Evolutionary conservation across 2,329 filamentous ascomycete genomes (phyloP), one percentile per base, ranked within the genome.

Genomic region (Colletotrichum acutatum): DNA sequence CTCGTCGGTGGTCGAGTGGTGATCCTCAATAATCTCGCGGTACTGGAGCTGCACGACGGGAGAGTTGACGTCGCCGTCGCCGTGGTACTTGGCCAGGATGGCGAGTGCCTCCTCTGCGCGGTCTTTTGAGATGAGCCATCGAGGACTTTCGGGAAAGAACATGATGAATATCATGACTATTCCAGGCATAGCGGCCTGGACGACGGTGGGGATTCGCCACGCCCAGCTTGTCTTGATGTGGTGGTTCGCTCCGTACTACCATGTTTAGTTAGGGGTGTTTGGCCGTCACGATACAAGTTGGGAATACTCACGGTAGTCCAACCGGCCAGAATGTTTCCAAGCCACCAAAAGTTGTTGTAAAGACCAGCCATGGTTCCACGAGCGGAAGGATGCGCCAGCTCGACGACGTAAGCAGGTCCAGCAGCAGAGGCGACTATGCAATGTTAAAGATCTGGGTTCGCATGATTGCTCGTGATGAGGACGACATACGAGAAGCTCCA

Each of bases 101-200:
- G 84, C 83, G 16, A 88, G 82, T 0, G 89, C 90, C 74, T 91
- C 85, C 26, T 90, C 88, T 14, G 85, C 82, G 30, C 88, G 85
- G 74, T 90, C 87, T 74, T 91, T 85, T 80, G 34, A 84, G 78
- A 95, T 93, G 42, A 96, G 88, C 93, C 94, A 95, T 68, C 92
- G 87, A 8, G 89, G 89, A 3, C 86, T 90, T 81, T 96, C 94
- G 0, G 93, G 93, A 84, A 96, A 95, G 28, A 87, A 75, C 26
- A 87, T 77, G 74, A 96, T 95, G 66, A 94, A 86, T 0, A 89
- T 54, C 54, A 87, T 82, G 53, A 90, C 86, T 9, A 91, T 75
- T 1, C 79, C 68, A 16, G 37, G 81, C 61, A 74, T 63, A 24
- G 84, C 82, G 30, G 85, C 80, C 76, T 90, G 88, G 2, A 89